phyloP scores from a whole-genome alignment of 192 early-diverging fungal genomes.

The Coemansia javaensis region DNA sequence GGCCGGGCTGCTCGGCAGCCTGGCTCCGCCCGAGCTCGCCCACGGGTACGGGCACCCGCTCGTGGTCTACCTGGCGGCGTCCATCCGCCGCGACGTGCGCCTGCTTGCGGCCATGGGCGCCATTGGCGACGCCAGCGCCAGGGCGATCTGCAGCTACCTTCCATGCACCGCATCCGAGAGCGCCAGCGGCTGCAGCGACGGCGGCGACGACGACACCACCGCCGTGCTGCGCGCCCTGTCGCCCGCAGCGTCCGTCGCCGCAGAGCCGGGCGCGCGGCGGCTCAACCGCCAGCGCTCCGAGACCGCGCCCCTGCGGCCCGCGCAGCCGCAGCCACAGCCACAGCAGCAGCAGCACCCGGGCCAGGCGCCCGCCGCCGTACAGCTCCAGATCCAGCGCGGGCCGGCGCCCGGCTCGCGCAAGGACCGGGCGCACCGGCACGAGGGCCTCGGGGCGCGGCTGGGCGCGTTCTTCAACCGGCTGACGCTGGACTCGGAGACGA shows the following conservation, averaged over 20 bases:
- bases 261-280: slow-evolving; percentile 10
- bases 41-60: slow-evolving; percentile 17
- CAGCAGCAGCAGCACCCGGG: too few relatives aligned
- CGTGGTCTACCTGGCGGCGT: slow-evolving; percentile 39
- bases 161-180: slow-evolving; percentile 20
- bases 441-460: slow-evolving; percentile 40
- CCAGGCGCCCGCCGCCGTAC: background rate
- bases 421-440: slow-evolving; percentile 25
- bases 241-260: background rate
- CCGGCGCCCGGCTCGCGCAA: slow-evolving; percentile 29
- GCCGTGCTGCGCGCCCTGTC: slow-evolving; percentile 6
- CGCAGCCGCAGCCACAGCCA: too few relatives aligned
- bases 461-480: slow-evolving; percentile 50
- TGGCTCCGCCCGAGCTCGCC: slow-evolving; percentile 20
- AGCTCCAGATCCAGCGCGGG: slow-evolving; percentile 19
- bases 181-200: slow-evolving; percentile 1
- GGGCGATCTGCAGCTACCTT: slow-evolving; percentile 42
- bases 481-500: slow-evolving; percentile 40
- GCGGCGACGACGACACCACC: slow-evolving; percentile 12
- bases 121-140: slow-evolving; percentile 28
- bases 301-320: slow-evolving; percentile 38
- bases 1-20: slow-evolving; percentile 18
- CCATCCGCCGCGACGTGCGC: slow-evolving; percentile 47
- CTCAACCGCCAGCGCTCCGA: slow-evolving; percentile 47
- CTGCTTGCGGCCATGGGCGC: slow-evolving; percentile 44